Evolutionary conservation across 306 rosid species (phyloP), one percentile per base, ranked within the genome.

Genomic region (Abrus pulchellus): DNA sequence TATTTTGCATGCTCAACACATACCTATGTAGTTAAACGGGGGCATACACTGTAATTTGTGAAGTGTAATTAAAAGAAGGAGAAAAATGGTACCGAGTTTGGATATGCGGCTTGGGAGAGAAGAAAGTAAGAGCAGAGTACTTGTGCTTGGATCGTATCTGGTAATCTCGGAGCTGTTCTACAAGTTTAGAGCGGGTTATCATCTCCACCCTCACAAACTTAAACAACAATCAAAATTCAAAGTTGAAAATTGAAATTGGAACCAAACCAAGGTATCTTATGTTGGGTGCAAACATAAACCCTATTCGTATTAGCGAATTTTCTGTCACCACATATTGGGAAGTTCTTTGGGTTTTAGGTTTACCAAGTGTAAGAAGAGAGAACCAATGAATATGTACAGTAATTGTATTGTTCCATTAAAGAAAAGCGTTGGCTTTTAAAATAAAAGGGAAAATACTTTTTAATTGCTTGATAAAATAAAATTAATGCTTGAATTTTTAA

Each of bases 131-230:
- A 49, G 88, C 82, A 71, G 88, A 76, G 68, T 79, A 81, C 48
- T 79, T 91, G 65, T 83, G 90, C 76, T 89, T 91, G 67, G 89
- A 88, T 69, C 88, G 89, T 88, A 88, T 83, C 88, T 88, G 97
- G 75, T 87, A 84, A 47, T 87, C 94, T 83, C 89, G 80, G 85
- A 92, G 91, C 87, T 92, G 94, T 81, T 92, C 91, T 14, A 73
- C 92, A 57, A 90, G 88, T 84, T 88, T 82, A 41, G 97, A 90
- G 32, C 86, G 85, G 7, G 88, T 86, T 84, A 86, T 84, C 92
- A 89, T 85, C 75, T 84, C 86, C 68, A 67, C 44, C 68, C 47
- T 5, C 47, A 43, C 6, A 36, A 36, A 36, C 6, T 43, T 6
- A 43, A 43, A 4, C 47, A 43, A 2, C 5, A 38, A 38, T 5